Conservation (phyloP, 345 rosid species). For the Syzygium jambos region DNA sequence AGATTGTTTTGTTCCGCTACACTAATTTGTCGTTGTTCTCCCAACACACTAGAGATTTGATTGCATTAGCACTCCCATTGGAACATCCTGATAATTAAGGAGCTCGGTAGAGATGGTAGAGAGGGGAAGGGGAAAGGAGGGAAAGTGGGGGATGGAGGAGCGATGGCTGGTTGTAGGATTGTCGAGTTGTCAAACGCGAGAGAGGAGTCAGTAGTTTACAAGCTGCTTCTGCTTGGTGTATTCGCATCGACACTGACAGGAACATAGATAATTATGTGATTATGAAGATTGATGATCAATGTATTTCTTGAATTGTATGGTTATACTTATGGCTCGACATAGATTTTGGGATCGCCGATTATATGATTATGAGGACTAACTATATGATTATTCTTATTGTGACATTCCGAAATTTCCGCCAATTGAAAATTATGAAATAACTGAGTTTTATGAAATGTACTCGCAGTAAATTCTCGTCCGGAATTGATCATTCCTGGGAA, state of each 20-base stretch:
- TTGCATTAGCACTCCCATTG: not conserved
- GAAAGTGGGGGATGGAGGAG: not conserved
- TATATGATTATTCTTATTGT: too few species aligned
- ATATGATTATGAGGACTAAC: not conserved
- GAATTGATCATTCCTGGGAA: too few species aligned
- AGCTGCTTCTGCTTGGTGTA: not conserved
- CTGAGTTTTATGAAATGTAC: too few species aligned
- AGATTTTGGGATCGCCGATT: not conserved
- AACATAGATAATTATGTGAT: not conserved
- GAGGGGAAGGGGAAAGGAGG: not conserved
- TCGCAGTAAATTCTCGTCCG: too few species aligned
- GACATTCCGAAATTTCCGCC: too few species aligned
- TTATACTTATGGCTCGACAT: not conserved
- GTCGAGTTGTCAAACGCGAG: not conserved
- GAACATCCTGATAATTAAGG: not conserved
- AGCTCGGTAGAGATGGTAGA: not conserved
- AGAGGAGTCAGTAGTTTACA: not conserved
- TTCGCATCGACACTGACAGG: not conserved
- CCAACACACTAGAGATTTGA: not conserved
- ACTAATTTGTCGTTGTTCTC: too few species aligned
- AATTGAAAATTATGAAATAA: too few species aligned
- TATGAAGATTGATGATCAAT: not conserved
- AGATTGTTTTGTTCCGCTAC: too few species aligned
- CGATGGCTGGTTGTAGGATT: not conserved
- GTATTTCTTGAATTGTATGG: not conserved